These are phyloP conservation scores for Leccinum pachyderme DNA, from an alignment of 1,284 basidiomycete species.

Conservation along the genomic window DNA sequence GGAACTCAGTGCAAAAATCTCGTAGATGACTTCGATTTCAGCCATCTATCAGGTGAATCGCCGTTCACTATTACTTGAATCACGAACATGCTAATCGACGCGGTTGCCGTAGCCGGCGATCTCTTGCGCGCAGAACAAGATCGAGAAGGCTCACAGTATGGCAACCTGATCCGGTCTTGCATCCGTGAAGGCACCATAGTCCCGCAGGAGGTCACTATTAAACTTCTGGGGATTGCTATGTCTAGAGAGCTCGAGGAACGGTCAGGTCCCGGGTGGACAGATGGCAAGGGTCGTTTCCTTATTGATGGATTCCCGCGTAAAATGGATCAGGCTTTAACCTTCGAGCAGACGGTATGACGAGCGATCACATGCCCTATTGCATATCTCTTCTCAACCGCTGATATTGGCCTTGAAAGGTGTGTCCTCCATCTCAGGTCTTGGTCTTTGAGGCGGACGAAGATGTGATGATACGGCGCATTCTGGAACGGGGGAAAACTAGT, in stretches of 20 bases:
- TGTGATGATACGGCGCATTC: slow-evolving; percentile 82
- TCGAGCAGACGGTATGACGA: slow-evolving; percentile 78
- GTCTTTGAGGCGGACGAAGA: slow-evolving; percentile 87
- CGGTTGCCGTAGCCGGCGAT: slow-evolving; percentile 75
- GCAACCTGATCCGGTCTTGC: slow-evolving; percentile 83
- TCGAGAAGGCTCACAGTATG: slow-evolving; percentile 83
- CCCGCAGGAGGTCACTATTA: slow-evolving; percentile 96
- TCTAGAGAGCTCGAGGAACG: slow-evolving; percentile 52
- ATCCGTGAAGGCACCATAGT: slow-evolving; percentile 96
- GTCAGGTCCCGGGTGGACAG: slow-evolving; percentile 60
- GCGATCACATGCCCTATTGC: neutral
- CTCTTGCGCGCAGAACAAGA: slow-evolving; percentile 93
- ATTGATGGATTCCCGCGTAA: slow-evolving; percentile 95
- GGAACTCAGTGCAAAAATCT: slow-evolving; percentile 93
- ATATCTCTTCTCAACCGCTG: neutral
- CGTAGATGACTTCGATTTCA: slow-evolving; percentile 88
- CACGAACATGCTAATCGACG: slow-evolving; percentile 2
- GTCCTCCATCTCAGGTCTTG: slow-evolving; percentile 76
- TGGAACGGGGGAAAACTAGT: slow-evolving; percentile 91
- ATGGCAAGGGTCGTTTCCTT: slow-evolving; percentile 84
- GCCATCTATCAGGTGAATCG: slow-evolving; percentile 84
- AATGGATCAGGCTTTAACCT: slow-evolving; percentile 96
- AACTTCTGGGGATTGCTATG: slow-evolving; percentile 95
- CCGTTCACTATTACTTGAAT: neutral
- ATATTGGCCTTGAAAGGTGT: slow-evolving; percentile 50